Evolutionary conservation across 352 stramenopile genomes (phyloP).

Genomic region (Aphanomyces euteiches): DNA sequence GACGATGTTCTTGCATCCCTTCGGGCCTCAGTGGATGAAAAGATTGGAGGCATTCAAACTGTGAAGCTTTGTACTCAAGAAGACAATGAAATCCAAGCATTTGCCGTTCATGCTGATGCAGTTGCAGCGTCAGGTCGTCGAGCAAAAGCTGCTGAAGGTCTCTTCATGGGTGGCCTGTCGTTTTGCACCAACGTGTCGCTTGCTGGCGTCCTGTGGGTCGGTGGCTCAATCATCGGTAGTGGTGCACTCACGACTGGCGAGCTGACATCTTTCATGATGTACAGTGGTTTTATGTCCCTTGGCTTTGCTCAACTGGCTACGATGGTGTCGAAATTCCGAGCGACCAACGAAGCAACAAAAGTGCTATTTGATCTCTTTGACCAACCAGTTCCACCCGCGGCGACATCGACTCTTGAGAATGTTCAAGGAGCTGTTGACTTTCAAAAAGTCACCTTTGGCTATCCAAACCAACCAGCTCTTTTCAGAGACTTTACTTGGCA

Average conservation of each 20-base stretch:
- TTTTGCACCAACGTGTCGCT: slow-evolving; percentile 86
- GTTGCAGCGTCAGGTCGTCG: slow-evolving; percentile 66
- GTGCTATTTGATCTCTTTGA: slow-evolving; percentile 67
- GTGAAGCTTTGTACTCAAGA: slow-evolving; percentile 87
- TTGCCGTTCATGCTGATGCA: slow-evolving; percentile 59
- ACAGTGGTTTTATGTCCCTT: slow-evolving; percentile 88
- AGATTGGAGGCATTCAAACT: slow-evolving; percentile 85
- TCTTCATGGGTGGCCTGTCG: slow-evolving; percentile 88
- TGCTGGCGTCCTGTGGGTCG: slow-evolving; percentile 88
- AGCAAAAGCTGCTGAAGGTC: slow-evolving; percentile 71
- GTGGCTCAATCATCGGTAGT: slow-evolving; percentile 75
- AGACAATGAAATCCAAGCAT: slow-evolving; percentile 56
- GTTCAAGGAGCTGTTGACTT: slow-evolving; percentile 72
- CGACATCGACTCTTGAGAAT: slow-evolving; percentile 21
- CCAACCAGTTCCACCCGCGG: slow-evolving; percentile 22
- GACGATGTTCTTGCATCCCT: slow-evolving; percentile 73
- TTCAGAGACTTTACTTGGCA: slow-evolving; percentile 60
- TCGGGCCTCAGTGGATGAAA: slow-evolving; percentile 80
- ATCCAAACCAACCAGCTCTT: slow-evolving; percentile 68
- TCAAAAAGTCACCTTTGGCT: slow-evolving; percentile 77
- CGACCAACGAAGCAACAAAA: slow-evolving; percentile 64
- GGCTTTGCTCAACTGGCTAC: slow-evolving; percentile 86
- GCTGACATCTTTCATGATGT: slow-evolving; percentile 87
- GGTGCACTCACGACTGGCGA: slow-evolving; percentile 87
- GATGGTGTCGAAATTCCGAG: slow-evolving; percentile 73